Evolutionary conservation across 2,329 filamentous ascomycete species (phyloP).

Genomic region (Alternaria incomplexa): DNA sequence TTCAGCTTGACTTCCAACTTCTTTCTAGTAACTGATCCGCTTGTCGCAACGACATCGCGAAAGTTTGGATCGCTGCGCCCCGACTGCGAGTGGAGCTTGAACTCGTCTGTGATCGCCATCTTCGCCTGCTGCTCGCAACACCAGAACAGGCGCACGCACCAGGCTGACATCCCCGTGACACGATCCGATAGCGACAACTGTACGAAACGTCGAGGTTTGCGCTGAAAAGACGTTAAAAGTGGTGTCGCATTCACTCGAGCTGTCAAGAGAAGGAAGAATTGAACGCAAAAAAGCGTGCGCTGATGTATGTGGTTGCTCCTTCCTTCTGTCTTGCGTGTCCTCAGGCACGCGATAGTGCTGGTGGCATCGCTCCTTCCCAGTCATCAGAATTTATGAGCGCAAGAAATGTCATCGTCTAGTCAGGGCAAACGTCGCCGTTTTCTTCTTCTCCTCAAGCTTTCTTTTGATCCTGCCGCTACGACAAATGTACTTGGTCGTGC

Average conservation of each 20-base stretch:
- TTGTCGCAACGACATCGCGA: slow-evolving; percentile 25
- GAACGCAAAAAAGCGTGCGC: slow-evolving; percentile 29
- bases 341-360: slow-evolving; percentile 26
- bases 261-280: slow-evolving; percentile 14
- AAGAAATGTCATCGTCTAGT: neutral
- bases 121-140: slow-evolving; percentile 21
- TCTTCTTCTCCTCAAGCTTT: neutral
- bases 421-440: neutral
- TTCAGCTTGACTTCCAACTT: slow-evolving; percentile 26
- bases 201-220: slow-evolving; percentile 7
- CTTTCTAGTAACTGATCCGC: slow-evolving; percentile 24
- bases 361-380: slow-evolving; percentile 13
- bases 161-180: slow-evolving; percentile 29
- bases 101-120: slow-evolving; percentile 17
- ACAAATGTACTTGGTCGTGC: neutral
- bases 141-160: slow-evolving; percentile 28
- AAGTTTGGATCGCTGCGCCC: slow-evolving; percentile 30
- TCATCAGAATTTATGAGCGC: slow-evolving; percentile 10
- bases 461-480: neutral
- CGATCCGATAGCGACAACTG: slow-evolving; percentile 16
- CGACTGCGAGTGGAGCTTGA: slow-evolving; percentile 24
- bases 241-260: slow-evolving; percentile 29
- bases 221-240: slow-evolving; percentile 12
- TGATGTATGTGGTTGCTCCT: slow-evolving; percentile 44
- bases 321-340: slow-evolving; percentile 23